Base-by-base conservation (phyloP, 192 early-diverging fungal genomes). In the Coemansia sp. region DNA sequence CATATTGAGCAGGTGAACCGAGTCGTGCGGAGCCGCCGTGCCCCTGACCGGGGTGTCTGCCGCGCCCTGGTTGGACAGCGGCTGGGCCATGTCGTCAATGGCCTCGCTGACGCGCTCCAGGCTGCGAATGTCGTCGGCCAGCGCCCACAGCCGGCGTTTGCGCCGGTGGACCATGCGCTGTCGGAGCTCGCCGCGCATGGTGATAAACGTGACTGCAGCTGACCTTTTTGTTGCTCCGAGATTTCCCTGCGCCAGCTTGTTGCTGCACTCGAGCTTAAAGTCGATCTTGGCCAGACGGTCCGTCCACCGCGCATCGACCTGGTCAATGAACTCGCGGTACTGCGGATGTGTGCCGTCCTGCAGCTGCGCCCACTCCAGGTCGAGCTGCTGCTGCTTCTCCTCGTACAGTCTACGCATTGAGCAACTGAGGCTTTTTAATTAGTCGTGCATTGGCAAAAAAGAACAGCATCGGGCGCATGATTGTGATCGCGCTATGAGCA, bases 291-390 rank as follows among this genome's bases (percentile, higher is more conserved):
- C 60, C 25, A 74, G 68, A 14, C 68, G 71, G 40, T 68, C 68
- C 0, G 68, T 31, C 77, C 77, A 80, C 38, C 77, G 65, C 8
- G 68, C 77, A 26, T 80, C 77, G 19, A 68, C 48, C 36, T 71
- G 77, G 12, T 67, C 71, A 2, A 68, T 53, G 20, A 65, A 50
- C 62, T 68, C 72, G 1, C 31, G 47, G 71, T 80, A 80, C 60
- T 68, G 77, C 28, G 77, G 77, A 22, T 73, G 77, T 26, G 68
- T 67, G 19, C 77, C 77, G 51, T 68, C 49, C 44, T 68, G 60
- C 53, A 80, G 63, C 68, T 80, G 77, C 15, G 31, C 57, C 68
- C 52, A 44, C 62, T 80, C 77, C 19, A 68, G 26, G 38, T 80
- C 77, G 21, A 80, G 65, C 56, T 74, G 77, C 7, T 46, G 51